These are phyloP conservation scores for Colletotrichum orbiculare DNA, from an alignment of 2,329 filamentous ascomycete species.

Conservation along the genomic window DNA sequence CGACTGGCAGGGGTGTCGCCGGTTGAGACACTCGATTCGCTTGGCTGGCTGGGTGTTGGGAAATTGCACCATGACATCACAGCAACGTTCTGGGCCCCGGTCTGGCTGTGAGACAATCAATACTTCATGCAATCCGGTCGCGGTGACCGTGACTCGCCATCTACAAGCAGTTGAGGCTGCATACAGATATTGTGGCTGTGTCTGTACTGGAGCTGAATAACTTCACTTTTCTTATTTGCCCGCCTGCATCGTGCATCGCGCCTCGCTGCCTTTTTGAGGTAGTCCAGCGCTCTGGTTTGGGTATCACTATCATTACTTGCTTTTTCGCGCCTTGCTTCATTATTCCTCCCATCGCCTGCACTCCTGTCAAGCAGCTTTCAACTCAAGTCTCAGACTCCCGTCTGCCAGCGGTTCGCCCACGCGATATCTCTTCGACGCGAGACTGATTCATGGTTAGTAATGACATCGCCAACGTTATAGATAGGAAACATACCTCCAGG, in stretches of 20 bases:
- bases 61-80: slow-evolving; percentile 34
- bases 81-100: slow-evolving; percentile 12
- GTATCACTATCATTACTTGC: slow-evolving; percentile 30
- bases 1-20: slow-evolving; percentile 4
- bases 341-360: neutral
- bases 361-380: slow-evolving; percentile 1
- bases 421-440: slow-evolving; percentile 22
- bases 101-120: slow-evolving; percentile 19
- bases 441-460: slow-evolving; percentile 21
- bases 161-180: neutral
- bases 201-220: slow-evolving; percentile 2
- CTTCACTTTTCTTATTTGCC: slow-evolving; percentile 26
- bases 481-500: slow-evolving; percentile 28
- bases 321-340: neutral
- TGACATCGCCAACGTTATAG: too few species aligned
- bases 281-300: slow-evolving; percentile 11
- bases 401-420: slow-evolving; percentile 22
- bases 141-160: neutral
- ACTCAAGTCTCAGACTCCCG: slow-evolving; percentile 22
- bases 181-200: neutral
- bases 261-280: neutral
- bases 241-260: neutral
- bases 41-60: slow-evolving; percentile 3
- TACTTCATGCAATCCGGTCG: neutral
- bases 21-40: slow-evolving; percentile 33